Conservation (phyloP, 495 filamentous ascomycete genomes). For the Letharia columbiana region DNA sequence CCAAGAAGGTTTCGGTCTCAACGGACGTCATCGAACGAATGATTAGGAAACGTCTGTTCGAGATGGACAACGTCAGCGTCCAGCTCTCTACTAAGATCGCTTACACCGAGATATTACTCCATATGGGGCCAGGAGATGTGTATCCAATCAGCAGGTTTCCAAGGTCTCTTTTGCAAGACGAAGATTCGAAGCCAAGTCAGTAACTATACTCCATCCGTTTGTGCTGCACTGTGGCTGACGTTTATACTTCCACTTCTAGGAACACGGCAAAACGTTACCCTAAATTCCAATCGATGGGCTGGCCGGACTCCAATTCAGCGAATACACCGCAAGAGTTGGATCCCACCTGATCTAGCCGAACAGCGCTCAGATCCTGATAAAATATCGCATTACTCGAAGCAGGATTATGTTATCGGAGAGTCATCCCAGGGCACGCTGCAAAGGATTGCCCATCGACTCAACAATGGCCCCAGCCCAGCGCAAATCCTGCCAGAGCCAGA, state of each 20-base stretch:
- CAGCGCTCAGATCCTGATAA: neutral
- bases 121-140: neutral
- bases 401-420: slow-evolving; percentile 13
- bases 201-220: neutral
- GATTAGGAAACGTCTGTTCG: slow-evolving; percentile 11
- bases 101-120: slow-evolving; percentile 17
- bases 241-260: neutral
- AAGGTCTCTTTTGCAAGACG: slow-evolving; percentile 19
- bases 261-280: neutral
- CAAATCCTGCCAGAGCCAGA: neutral
- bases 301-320: slow-evolving; percentile 10
- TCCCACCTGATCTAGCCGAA: slow-evolving; percentile 1
- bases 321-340: slow-evolving; percentile 8
- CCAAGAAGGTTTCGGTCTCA: slow-evolving; percentile 11
- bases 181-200: slow-evolving; percentile 8
- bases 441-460: slow-evolving; percentile 2
- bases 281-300: slow-evolving; percentile 12
- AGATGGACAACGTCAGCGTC: slow-evolving; percentile 13
- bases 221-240: neutral
- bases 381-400: slow-evolving; percentile 6
- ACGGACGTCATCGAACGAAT: slow-evolving; percentile 19
- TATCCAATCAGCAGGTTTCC: slow-evolving; percentile 23
- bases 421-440: slow-evolving; percentile 3
- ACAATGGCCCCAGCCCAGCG: slow-evolving; percentile 2
- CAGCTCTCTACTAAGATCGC: slow-evolving; percentile 15